Evolutionary conservation across 2,329 filamentous ascomycete species (phyloP).

Genomic region (Aspergillus novoparasiticus): DNA sequence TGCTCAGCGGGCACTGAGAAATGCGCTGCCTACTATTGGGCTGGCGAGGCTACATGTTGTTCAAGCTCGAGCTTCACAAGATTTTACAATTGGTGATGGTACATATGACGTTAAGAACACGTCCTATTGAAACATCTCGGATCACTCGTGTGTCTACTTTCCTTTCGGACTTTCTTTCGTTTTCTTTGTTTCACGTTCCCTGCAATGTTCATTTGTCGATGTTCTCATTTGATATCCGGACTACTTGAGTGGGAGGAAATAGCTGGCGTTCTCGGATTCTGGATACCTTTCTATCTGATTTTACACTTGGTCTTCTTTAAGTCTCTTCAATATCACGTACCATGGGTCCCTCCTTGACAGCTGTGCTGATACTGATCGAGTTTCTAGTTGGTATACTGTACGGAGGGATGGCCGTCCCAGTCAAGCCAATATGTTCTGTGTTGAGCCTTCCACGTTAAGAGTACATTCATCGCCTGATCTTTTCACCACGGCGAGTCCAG

Average conservation of each 20-base stretch:
- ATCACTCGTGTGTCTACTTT: background rate
- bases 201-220: background rate
- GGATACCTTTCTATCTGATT: slow-evolving; percentile 1
- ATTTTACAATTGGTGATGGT: background rate
- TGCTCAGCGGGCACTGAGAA: slow-evolving; percentile 12
- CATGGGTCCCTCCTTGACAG: background rate
- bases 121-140: background rate
- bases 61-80: background rate
- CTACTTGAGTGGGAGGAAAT: slow-evolving; percentile 2
- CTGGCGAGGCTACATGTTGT: background rate
- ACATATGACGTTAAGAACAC: background rate
- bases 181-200: background rate
- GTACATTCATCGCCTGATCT: background rate
- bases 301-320: background rate
- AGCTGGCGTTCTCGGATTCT: slow-evolving; percentile 3
- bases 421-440: background rate
- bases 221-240: slow-evolving; percentile 13
- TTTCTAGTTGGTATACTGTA: background rate
- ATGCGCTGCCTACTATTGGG: background rate
- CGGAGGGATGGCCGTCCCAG: background rate
- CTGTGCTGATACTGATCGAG: background rate
- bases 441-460: background rate
- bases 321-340: background rate
- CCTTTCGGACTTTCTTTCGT: background rate
- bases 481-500: background rate